A percentile compares a stretch with the other conserved stretches of the same genome.
Evolutionary conservation across 768 basidiomycete species (phyloP).

Genomic region (Gloeopeniophorella convolvens): DNA sequence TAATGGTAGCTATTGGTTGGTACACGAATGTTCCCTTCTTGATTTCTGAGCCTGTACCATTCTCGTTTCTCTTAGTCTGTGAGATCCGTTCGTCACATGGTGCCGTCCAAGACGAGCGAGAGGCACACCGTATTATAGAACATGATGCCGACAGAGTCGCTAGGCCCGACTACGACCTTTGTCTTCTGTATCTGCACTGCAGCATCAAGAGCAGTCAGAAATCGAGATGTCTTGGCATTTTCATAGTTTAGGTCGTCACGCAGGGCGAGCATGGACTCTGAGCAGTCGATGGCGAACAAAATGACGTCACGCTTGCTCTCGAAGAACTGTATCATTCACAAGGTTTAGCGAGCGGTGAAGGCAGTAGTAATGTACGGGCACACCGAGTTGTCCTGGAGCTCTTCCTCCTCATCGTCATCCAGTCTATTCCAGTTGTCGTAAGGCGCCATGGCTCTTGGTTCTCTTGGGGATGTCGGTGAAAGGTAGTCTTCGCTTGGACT

Average conservation of each 20-base stretch:
- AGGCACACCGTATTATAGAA: conserved; percentile 84
- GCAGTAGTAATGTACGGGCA: conserved; percentile 13
- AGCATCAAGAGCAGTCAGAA: conserved; percentile 73
- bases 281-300: conserved; percentile 94
- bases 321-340: conserved; percentile 40
- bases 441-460: conserved; percentile 63
- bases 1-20: conserved; percentile 71
- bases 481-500: too few relatives aligned
- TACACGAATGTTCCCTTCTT: conserved; percentile 67
- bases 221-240: conserved; percentile 63
- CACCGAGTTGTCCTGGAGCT: conserved; percentile 66
- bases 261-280: conserved; percentile 77
- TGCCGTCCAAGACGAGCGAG: background rate
- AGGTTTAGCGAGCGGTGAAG: background rate
- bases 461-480: too few relatives aligned
- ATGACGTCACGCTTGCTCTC: conserved; percentile 81
- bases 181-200: conserved; percentile 85
- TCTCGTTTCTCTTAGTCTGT: conserved; percentile 32
- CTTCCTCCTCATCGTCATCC: conserved; percentile 79
- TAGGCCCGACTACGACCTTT: conserved; percentile 84
- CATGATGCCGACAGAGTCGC: conserved; percentile 84
- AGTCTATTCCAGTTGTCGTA: conserved; percentile 79
- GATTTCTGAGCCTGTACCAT: conserved; percentile 45
- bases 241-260: conserved; percentile 60
- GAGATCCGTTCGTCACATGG: background rate